Evolutionary conservation across 208 protist species (phyloP).

Genomic region (Crithidia sp.): DNA sequence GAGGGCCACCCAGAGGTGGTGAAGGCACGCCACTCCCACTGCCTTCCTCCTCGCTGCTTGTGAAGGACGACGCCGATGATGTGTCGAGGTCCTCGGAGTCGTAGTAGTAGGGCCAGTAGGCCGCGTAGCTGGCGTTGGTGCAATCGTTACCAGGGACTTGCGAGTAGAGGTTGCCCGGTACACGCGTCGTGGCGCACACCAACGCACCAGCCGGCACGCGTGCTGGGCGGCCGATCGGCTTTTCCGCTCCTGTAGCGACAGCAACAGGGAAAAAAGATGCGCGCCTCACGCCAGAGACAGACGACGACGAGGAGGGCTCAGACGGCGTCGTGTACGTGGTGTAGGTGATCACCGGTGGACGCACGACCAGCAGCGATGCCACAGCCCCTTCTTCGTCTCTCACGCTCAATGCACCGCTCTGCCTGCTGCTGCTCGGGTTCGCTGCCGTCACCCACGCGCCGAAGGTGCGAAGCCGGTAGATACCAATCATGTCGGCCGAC

Average conservation of each 20-base stretch:
- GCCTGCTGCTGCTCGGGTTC: not conserved
- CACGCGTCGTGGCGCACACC: conserved; percentile 20
- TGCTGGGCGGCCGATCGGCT: not conserved
- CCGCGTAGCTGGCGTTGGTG: not conserved
- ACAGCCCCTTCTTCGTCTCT: not conserved
- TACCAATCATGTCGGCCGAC: not conserved
- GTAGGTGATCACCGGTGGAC: conserved; percentile 17
- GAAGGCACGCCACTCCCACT: not conserved
- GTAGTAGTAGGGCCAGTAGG: conserved; percentile 19
- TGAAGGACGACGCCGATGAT: not conserved
- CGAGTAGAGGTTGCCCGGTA: conserved; percentile 33
- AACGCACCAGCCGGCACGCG: conserved; percentile 4
- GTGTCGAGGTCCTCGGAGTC: not conserved
- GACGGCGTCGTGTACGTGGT: not conserved
- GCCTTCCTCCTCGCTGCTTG: not conserved
- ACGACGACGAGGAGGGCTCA: not conserved
- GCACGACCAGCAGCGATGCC: conserved; percentile 14
- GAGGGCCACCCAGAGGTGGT: not conserved
- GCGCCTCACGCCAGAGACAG: not conserved
- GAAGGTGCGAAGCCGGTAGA: conserved; percentile 3
- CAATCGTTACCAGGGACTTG: conserved; percentile 16
- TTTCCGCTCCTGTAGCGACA: not conserved
- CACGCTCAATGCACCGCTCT: not conserved
- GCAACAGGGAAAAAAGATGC: not conserved
- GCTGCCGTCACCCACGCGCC: not conserved